Evolutionary conservation across 2,329 filamentous ascomycete genomes (phyloP), one percentile per base, ranked within the genome.

Genomic region (Phyllosticta paracitricarpa): DNA sequence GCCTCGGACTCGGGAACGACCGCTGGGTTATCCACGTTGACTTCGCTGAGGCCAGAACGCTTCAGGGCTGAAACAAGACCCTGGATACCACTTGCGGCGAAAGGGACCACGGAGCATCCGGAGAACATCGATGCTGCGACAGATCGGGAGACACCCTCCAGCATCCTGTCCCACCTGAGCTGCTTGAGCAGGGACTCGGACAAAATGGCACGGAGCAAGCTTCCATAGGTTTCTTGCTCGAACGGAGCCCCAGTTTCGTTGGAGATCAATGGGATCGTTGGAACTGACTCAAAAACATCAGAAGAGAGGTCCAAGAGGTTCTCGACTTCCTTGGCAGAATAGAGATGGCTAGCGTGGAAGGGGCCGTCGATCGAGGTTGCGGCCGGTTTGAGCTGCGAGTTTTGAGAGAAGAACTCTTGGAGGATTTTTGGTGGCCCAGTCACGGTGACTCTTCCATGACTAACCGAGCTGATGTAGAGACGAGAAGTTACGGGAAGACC

Each of bases 261-360:
- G 4, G 81, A 83, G 72, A 83, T 79, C 52, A 84, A 70, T 4
- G 76, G 73, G 30, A 78, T 78, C 58, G 75, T 75, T 3, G 79
- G 80, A 65, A 72, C 75, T 19, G 75, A 77, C 52, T 72, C 75
- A 71, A 33, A 67, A 67, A 9, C 79, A 70, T 24, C 67, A 67
- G 6, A 74, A 66, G 22, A 79, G 74, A 51, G 77, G 17, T 72
- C 71, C 30, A 84, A 69, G 26, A 83, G 76, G 62, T 71, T 72
- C 54, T 76, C 74, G 22, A 82, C 70, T 62, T 82, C 76, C 19
- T 68, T 70, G 17, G 68, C 65, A 0, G 72, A 72, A 66, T 83
- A 78, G n/a, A 84, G 72, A 67, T 84, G 81, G 2, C 77, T 64
- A 48, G 82, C 80, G 66, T 85, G 82, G 66, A 83, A 84, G 6